Base-by-base conservation (phyloP, 1,284 basidiomycete species). In the Phellopilus nigrolimitatus region DNA sequence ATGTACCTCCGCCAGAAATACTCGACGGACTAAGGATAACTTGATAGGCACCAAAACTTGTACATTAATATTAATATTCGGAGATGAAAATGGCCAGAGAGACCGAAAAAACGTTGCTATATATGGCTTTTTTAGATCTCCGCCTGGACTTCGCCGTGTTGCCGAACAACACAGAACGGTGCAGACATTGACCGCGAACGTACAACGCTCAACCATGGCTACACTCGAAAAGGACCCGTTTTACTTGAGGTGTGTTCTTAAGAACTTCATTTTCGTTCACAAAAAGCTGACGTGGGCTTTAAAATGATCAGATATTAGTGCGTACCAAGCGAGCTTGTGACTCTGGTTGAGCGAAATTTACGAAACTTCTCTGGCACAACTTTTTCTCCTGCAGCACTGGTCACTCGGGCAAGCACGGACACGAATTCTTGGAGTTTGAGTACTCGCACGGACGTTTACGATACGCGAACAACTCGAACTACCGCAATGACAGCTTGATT, bases 401-500 rank as follows among this genome's bases (percentile, higher is more conserved):
- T 21, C 94, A 97, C 69, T 91, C 91, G 61, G 94, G 94, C 55
- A 92, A 92, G 68, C 93, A 97, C 63, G 94, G 94, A 15, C 94
- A 97, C 71, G 94, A 97, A 68, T 99, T 99, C 66, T 79, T 99
- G 44, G 97, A 99, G 69, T 99, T 98, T 64, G 95, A 99, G 71
- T 97, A 97, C 73, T 89, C 90, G 9, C 88, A 95, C 69, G 97
- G 95, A 6, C 84, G 95, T 53, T 78, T 99, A 57, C 82, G 95
- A 60, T 99, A 99, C 67, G 95, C 97, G 56, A 97, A 99, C 78
- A 99, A 99, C 78, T 97, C 94, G 17, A 99, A 99, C 71, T 99
- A 99, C 72, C 77, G 95, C 42, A 98, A 97, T 63, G 97, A 99
- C 71, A 91, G 87, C 66, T 72, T 99, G 50, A 97, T 99, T 66